Evolutionary conservation across 495 filamentous ascomycete genomes (phyloP), one percentile per base, ranked within the genome.

Genomic region (Massariosphaeria phaeospora): DNA sequence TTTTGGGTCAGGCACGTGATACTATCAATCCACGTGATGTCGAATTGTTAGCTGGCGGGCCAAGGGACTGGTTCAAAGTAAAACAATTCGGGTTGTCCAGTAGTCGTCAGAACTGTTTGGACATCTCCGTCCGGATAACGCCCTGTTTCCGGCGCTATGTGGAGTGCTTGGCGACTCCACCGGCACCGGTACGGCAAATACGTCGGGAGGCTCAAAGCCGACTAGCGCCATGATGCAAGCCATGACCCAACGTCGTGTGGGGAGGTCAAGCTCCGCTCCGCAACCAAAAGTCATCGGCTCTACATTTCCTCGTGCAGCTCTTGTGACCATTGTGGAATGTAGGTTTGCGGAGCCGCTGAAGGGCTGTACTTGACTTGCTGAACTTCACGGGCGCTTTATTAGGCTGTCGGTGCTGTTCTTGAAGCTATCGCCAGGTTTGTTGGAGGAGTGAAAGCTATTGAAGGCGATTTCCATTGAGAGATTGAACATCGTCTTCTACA

Each of bases 131-230:
- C 21, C 55, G 55, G 55, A 24, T 58, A 58, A 58, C 21, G 12
- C 0, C 26, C 42, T 36, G 12, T 24, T 49, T 42, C 48, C 31
- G 7, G 15, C 12, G 40, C 8, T n/a, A 46, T 42, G 54, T 51
- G 30, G 25, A 45, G 43, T 5, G 23, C 48, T 31, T 39, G 27
- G 49, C 29, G 20, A 36, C 35, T 33, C 51, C 57, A 48, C 51
- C 49, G 49, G 50, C 42, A 50, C 54, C 56, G 56, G 56, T 43
- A 40, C 55, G 56, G 56, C 49, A 47, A 25, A 17, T 57, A 27
- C 15, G 12, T 51, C 55, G 55, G 55, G 2, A 15, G 1, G 4
- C 46, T 25, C 2, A 52, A 52, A 43, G 23, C 20, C 17, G 56
- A 15, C 36, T 11, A 9, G 56, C 15, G 40, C 24, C 27, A 41